These are phyloP conservation scores for Rachicladosporium sp. DNA, from an alignment of 2,329 filamentous ascomycete species.

Conservation along the genomic window DNA sequence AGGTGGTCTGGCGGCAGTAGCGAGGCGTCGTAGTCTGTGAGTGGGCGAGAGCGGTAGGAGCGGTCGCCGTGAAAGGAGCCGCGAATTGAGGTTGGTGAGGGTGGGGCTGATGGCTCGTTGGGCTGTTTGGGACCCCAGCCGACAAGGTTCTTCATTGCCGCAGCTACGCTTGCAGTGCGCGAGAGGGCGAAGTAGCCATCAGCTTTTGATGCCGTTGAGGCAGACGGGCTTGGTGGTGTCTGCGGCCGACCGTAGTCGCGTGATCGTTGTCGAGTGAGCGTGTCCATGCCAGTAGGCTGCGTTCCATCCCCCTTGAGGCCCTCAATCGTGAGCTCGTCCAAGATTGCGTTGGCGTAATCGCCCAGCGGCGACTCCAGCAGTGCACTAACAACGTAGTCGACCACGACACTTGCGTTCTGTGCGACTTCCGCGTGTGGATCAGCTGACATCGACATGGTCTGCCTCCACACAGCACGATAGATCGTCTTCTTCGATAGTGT, in stretches of 20 bases:
- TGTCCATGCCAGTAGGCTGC: slow-evolving; percentile 17
- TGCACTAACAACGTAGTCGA: slow-evolving; percentile 72
- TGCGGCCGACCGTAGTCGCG: slow-evolving; percentile 38
- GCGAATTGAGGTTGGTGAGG: slow-evolving; percentile 16
- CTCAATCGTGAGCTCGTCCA: slow-evolving; percentile 52
- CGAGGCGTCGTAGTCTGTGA: slow-evolving; percentile 21
- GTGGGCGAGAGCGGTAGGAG: slow-evolving; percentile 32
- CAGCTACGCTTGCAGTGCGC: slow-evolving; percentile 52
- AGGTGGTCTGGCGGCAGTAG: slow-evolving; percentile 58
- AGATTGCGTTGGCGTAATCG: slow-evolving; percentile 54
- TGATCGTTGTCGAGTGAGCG: slow-evolving; percentile 27
- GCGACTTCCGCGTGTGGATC: slow-evolving; percentile 93
- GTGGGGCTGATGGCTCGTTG: slow-evolving; percentile 12
- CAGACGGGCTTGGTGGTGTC: slow-evolving; percentile 29
- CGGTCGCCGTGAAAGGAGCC: slow-evolving; percentile 8
- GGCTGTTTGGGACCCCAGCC: slow-evolving; percentile 20
- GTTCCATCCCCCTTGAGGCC: slow-evolving; percentile 10
- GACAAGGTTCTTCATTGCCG: slow-evolving; percentile 51
- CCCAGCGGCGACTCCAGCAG: slow-evolving; percentile 68
- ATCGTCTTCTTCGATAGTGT: slow-evolving; percentile 66
- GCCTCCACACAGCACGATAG: slow-evolving; percentile 89
- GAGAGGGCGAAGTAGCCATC: slow-evolving; percentile 52
- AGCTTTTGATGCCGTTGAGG: slow-evolving; percentile 35
- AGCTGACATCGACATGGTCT: slow-evolving; percentile 77
- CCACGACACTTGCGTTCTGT: slow-evolving; percentile 67